Percentiles rank a stretch among this genome's conserved stretches.
These are phyloP conservation scores for Trichophyton rubrum DNA, from an alignment of 2,329 filamentous ascomycete genomes.

Conservation along the genomic window DNA sequence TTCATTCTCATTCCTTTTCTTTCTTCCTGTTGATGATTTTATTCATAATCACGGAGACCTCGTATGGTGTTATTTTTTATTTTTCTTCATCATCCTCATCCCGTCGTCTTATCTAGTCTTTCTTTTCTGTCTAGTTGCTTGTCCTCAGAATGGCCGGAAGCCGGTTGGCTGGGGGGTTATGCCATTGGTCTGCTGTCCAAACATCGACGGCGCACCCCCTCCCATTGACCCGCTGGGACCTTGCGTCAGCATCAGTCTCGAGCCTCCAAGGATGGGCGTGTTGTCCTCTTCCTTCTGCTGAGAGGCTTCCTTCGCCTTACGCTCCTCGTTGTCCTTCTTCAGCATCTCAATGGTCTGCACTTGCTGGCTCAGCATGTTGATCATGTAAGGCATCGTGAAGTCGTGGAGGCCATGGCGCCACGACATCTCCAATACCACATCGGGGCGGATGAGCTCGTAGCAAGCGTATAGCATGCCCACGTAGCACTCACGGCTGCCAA, in stretches of 20 bases:
- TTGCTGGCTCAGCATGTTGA: conserved; percentile 91
- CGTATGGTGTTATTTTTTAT: background rate
- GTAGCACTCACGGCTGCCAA: conserved; percentile 97
- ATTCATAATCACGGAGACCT: background rate
- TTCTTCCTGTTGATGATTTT: too few relatives aligned
- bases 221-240: conserved; percentile 45
- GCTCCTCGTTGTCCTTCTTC: conserved; percentile 92
- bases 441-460: conserved; percentile 89
- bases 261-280: conserved; percentile 80
- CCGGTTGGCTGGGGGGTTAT: conserved; percentile 82
- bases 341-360: conserved; percentile 70
- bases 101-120: background rate
- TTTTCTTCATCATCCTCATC: background rate
- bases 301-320: conserved; percentile 57
- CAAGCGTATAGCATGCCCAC: conserved; percentile 99
- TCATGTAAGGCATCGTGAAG: conserved; percentile 99
- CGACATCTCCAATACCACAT: conserved; percentile 87
- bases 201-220: conserved; percentile 41
- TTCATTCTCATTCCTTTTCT: background rate
- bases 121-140: background rate
- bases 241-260: conserved; percentile 89
- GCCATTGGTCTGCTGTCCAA: conserved; percentile 64
- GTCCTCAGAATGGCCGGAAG: conserved; percentile 43
- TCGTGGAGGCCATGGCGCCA: conserved; percentile 92
- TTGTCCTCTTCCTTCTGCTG: conserved; percentile 87